A percentile compares a stretch with the other conserved stretches of the same genome.
Conservation (phyloP, 2,329 filamentous ascomycete species). For the Neofusicoccum sp. region DNA sequence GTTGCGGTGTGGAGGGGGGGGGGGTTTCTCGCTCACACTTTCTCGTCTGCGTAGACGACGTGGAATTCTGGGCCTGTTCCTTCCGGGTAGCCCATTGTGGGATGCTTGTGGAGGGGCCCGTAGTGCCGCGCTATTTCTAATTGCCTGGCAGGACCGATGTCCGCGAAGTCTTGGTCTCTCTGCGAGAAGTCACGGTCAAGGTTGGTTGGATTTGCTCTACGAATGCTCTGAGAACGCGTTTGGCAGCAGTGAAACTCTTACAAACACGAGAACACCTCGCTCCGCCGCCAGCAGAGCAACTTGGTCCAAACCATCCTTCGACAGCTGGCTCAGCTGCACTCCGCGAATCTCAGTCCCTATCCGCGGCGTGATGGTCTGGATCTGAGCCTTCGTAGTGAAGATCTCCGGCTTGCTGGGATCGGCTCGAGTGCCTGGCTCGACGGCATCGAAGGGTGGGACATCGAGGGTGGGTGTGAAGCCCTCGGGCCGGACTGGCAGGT, state of each 20-base stretch:
- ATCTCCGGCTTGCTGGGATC: constrained; percentile 49
- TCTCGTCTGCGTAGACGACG: constrained; percentile 17
- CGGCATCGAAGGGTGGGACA: constrained; percentile 1
- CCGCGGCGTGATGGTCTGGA: constrained; percentile 29
- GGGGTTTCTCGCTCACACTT: neutral
- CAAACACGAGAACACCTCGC: constrained; percentile 52
- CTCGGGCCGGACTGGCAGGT: constrained; percentile 12
- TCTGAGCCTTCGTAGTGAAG: constrained; percentile 34
- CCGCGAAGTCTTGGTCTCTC: constrained; percentile 51
- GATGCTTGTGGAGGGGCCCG: constrained; percentile 29
- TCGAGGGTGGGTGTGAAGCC: constrained; percentile 12
- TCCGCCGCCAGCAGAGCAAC: constrained; percentile 47
- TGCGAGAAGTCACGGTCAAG: neutral
- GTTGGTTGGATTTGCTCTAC: too few relatives aligned
- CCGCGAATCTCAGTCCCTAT: constrained; percentile 41
- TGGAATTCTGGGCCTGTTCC: constrained; percentile 5
- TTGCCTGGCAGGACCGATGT: constrained; percentile 46
- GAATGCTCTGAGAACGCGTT: too few relatives aligned
- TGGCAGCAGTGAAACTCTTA: constrained; percentile 28
- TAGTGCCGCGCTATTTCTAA: constrained; percentile 50
- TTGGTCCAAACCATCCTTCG: constrained; percentile 53
- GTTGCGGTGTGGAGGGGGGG: neutral
- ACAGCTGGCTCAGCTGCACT: constrained; percentile 53
- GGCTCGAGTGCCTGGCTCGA: constrained; percentile 45
- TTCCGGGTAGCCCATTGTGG: constrained; percentile 9